Evolutionary conservation across 2,329 filamentous ascomycete species (phyloP).

Genomic region (Geosmithia flava): DNA sequence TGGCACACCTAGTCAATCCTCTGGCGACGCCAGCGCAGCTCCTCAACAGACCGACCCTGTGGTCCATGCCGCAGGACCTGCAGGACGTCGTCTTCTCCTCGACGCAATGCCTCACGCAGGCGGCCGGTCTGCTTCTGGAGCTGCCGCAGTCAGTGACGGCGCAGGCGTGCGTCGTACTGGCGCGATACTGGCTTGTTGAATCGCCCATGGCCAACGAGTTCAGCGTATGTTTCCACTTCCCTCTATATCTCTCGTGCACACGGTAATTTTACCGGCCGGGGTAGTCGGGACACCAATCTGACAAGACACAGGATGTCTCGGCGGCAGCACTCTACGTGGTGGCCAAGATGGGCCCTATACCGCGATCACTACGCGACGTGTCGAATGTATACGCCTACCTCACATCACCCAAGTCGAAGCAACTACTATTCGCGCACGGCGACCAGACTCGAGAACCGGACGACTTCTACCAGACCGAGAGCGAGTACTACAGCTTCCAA

Average conservation of each 20-base stretch:
- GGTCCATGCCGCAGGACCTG: constrained; percentile 52
- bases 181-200: constrained; percentile 63
- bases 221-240: constrained; percentile 22
- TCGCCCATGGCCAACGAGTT: constrained; percentile 47
- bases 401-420: constrained; percentile 45
- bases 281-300: not conserved
- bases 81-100: constrained; percentile 62
- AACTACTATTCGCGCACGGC: constrained; percentile 28
- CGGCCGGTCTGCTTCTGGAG: constrained; percentile 67
- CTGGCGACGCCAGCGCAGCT: constrained; percentile 63
- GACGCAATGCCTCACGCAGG: constrained; percentile 63
- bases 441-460: constrained; percentile 16
- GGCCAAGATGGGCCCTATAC: constrained; percentile 68
- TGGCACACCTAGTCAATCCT: constrained; percentile 57
- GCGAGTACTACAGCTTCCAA: constrained; percentile 54
- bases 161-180: constrained; percentile 71
- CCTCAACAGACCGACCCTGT: constrained; percentile 38
- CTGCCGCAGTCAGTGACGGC: constrained; percentile 79
- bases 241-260: not conserved
- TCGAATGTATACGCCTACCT: constrained; percentile 81
- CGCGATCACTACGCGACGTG: constrained; percentile 66
- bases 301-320: constrained; percentile 55
- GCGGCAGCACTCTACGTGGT: constrained; percentile 71
- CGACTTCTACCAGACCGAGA: constrained; percentile 60
- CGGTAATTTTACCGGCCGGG: too few species aligned